phyloP scores from a whole-genome alignment of 495 filamentous ascomycete genomes.

The Letharia columbiana region DNA sequence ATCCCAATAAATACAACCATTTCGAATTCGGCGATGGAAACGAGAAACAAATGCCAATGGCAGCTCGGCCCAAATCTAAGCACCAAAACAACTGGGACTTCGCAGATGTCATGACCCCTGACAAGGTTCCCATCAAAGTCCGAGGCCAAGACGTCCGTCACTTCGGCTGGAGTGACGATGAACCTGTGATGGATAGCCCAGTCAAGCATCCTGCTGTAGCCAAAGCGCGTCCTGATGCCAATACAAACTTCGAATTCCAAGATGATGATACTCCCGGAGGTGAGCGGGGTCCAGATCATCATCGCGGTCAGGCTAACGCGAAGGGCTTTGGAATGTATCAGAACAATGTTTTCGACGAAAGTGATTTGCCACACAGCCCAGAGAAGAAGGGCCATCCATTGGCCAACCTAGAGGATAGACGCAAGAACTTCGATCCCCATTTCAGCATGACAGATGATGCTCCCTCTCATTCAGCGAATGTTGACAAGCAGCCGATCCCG shows the following conservation, averaged over 20 bases:
- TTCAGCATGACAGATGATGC: constrained; percentile 60
- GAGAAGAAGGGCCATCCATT: constrained; percentile 37
- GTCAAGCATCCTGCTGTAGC: constrained; percentile 44
- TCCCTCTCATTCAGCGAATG: constrained; percentile 34
- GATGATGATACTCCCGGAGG: constrained; percentile 43
- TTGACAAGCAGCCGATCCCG: constrained; percentile 34
- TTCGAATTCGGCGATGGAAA: constrained; percentile 73
- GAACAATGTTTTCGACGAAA: constrained; percentile 59
- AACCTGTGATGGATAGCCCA: constrained; percentile 49
- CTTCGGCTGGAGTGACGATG: constrained; percentile 65
- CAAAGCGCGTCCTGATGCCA: constrained; percentile 68
- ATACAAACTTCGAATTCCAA: constrained; percentile 67
- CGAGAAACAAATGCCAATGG: constrained; percentile 34
- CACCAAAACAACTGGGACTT: constrained; percentile 71
- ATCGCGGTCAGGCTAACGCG: constrained; percentile 47
- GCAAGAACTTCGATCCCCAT: constrained; percentile 65
- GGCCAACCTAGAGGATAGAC: constrained; percentile 56
- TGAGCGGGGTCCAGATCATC: constrained; percentile 29
- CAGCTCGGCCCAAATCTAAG: constrained; percentile 46
- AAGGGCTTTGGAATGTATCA: constrained; percentile 66
- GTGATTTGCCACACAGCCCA: constrained; percentile 32
- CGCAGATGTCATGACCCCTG: constrained; percentile 73
- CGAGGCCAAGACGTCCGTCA: constrained; percentile 52
- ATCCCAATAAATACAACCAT: constrained; percentile 73
- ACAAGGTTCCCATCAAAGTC: constrained; percentile 49